phyloP scores from a whole-genome alignment of 2,329 filamentous ascomycete species.

The Scedosporium apiospermum region DNA sequence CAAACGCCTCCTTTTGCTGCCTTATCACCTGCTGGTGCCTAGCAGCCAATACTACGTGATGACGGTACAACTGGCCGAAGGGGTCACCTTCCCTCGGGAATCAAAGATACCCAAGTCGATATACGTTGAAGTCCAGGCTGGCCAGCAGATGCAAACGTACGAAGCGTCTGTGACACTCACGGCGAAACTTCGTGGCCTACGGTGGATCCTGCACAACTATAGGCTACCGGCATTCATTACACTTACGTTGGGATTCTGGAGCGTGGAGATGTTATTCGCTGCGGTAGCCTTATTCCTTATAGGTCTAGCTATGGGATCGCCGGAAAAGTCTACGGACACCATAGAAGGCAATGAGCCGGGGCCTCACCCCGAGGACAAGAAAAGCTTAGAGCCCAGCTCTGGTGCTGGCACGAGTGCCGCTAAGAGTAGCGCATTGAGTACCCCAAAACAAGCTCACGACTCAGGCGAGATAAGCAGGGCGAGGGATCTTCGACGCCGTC shows the following conservation, averaged over 20 bases:
- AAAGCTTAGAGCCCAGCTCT: too few species aligned
- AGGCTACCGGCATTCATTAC: conserved; percentile 58
- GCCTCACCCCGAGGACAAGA: too few species aligned
- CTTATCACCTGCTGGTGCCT: conserved; percentile 56
- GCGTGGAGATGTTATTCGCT: conserved; percentile 60
- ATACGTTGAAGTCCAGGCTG: conserved; percentile 58
- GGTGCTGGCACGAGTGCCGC: too few species aligned
- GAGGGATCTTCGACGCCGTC: background rate
- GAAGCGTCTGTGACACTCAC: conserved; percentile 56
- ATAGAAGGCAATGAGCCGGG: conserved; percentile 6
- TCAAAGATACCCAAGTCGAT: conserved; percentile 34
- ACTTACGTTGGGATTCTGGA: conserved; percentile 68
- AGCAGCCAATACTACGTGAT: conserved; percentile 54
- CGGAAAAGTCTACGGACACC: conserved; percentile 7
- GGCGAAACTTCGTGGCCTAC: conserved; percentile 65
- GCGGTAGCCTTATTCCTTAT: conserved; percentile 51
- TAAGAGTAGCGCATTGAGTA: too few species aligned
- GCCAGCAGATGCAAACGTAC: conserved; percentile 68
- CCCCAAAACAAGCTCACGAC: background rate
- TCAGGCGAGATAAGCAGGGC: background rate
- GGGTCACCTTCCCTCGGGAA: conserved; percentile 47
- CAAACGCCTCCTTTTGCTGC: conserved; percentile 52
- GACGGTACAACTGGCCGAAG: conserved; percentile 62
- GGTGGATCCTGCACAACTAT: conserved; percentile 83
- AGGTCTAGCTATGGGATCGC: conserved; percentile 14